Conservation (phyloP, 257 asterid species). For the Nicotiana knightiana region DNA sequence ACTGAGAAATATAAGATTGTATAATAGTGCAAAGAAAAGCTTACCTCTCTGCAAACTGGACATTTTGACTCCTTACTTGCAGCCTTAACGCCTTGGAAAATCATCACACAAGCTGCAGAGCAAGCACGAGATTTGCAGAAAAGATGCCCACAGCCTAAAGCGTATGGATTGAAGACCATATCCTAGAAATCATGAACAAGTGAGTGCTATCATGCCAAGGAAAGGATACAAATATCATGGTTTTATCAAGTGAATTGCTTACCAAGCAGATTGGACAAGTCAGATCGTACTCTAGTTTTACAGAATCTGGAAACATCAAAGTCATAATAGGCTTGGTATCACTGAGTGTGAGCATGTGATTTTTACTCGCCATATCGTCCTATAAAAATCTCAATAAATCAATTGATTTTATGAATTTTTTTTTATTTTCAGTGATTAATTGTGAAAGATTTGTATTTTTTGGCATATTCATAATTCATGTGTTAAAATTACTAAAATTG, state of each 20-base stretch:
- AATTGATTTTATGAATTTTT: too few relatives aligned
- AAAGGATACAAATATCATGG: background rate
- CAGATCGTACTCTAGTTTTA: slow-evolving; percentile 54
- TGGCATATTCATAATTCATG: too few relatives aligned
- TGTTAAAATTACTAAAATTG: too few relatives aligned
- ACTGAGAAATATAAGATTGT: background rate
- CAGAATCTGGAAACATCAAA: slow-evolving; percentile 52
- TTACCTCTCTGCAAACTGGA: slow-evolving; percentile 81
- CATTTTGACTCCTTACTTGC: slow-evolving; percentile 60
- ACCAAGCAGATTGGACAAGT: slow-evolving; percentile 92
- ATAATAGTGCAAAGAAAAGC: background rate
- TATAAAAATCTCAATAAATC: too few relatives aligned
- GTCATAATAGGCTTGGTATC: slow-evolving; percentile 44
- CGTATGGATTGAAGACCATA: slow-evolving; percentile 62
- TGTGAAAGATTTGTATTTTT: too few relatives aligned
- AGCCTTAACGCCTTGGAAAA: slow-evolving; percentile 56
- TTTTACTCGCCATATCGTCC: too few relatives aligned
- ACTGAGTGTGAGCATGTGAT: slow-evolving; percentile 7
- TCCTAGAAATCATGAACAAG: slow-evolving; percentile 33
- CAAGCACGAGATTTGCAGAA: slow-evolving; percentile 79
- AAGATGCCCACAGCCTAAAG: slow-evolving; percentile 79
- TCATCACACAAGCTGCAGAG: slow-evolving; percentile 79
- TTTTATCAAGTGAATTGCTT: slow-evolving; percentile 13
- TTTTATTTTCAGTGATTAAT: too few relatives aligned
- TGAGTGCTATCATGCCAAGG: background rate